Conservation (phyloP, 805 yeast species). For the Hanseniaspora taiwanica region DNA sequence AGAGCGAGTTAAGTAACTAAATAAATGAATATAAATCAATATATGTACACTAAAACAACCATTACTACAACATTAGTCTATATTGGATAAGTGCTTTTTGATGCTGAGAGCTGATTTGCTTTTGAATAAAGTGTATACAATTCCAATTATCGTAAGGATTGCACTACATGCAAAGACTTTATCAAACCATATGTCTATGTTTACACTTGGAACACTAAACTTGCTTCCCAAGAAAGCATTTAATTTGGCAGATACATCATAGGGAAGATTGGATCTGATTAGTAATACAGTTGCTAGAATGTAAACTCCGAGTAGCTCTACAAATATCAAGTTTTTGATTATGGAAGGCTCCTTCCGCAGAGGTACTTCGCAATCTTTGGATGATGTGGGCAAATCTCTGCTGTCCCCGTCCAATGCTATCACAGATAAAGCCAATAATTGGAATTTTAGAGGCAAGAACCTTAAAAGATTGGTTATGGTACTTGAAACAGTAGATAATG, state of each 20-base stretch:
- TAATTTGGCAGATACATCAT: slow-evolving; percentile 21
- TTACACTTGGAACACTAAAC: slow-evolving; percentile 16
- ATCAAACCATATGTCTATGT: slow-evolving; percentile 31
- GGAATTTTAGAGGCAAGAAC: slow-evolving; percentile 25
- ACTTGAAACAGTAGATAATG: slow-evolving; percentile 49
- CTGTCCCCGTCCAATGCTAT: slow-evolving; percentile 10
- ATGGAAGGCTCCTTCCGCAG: slow-evolving; percentile 20
- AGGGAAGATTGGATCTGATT: slow-evolving; percentile 27
- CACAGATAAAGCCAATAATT: slow-evolving; percentile 17
- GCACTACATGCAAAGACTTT: slow-evolving; percentile 24
- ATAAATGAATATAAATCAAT: too few species aligned
- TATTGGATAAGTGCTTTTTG: too few species aligned
- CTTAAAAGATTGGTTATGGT: slow-evolving; percentile 43
- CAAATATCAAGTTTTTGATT: slow-evolving; percentile 26
- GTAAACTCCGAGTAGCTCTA: slow-evolving; percentile 28
- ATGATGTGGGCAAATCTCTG: slow-evolving; percentile 12
- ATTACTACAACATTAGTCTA: too few species aligned
- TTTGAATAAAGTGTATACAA: not conserved
- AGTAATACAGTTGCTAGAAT: slow-evolving; percentile 28
- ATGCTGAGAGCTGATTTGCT: too few species aligned
- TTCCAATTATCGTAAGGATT: slow-evolving; percentile 13
- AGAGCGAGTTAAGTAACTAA: too few species aligned
- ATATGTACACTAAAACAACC: too few species aligned
- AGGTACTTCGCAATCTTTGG: slow-evolving; percentile 3
- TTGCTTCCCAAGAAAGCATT: slow-evolving; percentile 22